Conservation (phyloP, 2,329 filamentous ascomycete genomes). For the Hypoxylon sp. region DNA sequence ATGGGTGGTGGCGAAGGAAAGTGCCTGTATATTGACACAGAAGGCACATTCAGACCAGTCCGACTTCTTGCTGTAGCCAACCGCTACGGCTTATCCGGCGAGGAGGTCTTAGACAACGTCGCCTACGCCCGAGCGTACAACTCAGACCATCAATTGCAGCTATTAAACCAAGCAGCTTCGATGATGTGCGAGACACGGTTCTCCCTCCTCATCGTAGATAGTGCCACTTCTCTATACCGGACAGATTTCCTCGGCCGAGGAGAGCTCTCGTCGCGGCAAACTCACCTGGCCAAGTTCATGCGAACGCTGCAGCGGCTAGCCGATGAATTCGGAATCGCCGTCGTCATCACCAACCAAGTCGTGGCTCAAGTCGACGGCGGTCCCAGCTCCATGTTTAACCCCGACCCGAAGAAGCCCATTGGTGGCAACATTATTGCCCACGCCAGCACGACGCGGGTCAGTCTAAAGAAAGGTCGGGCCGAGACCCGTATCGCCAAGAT, state of each 20-base stretch:
- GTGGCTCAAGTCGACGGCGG: constrained; percentile 98
- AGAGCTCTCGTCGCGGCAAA: constrained; percentile 94
- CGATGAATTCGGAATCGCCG: constrained; percentile 93
- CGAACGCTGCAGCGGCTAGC: constrained; percentile 83
- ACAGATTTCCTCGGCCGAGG: constrained; percentile 98
- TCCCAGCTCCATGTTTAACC: constrained; percentile 98
- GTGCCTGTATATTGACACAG: constrained; percentile 98
- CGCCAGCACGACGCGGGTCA: constrained; percentile 93
- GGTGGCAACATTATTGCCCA: constrained; percentile 99
- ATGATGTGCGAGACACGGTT: constrained; percentile 99
- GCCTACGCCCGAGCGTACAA: constrained; percentile 99
- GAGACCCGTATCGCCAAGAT: constrained; percentile 99
- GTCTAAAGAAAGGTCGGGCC: constrained; percentile 92
- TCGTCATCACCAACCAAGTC: constrained; percentile 98
- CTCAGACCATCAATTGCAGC: constrained; percentile 95
- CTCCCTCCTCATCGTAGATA: constrained; percentile 95
- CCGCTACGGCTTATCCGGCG: constrained; percentile 92
- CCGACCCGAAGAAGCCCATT: constrained; percentile 98
- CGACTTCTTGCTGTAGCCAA: constrained; percentile 92
- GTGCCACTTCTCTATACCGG: constrained; percentile 93
- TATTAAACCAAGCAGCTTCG: constrained; percentile 92
- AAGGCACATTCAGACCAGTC: constrained; percentile 96
- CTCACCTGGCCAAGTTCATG: constrained; percentile 90
- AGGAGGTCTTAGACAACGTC: constrained; percentile 98
- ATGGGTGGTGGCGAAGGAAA: constrained; percentile 99